Conservation (phyloP, 177 flowering plant species). For the Vitis hybrid region DNA sequence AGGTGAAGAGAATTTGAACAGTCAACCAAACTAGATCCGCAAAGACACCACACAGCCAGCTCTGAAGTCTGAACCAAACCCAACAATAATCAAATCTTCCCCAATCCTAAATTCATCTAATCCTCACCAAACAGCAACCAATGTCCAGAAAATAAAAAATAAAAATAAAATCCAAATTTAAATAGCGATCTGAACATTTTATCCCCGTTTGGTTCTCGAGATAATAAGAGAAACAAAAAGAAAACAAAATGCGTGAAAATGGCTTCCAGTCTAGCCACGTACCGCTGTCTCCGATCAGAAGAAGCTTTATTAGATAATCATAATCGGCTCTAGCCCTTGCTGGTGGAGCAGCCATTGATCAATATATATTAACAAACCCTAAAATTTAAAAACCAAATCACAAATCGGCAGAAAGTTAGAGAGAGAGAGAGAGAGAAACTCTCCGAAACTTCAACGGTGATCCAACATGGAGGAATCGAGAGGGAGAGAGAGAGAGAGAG, state of each 20-base stretch:
- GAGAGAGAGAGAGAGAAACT: neutral
- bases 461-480: neutral
- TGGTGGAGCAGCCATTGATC: conserved; percentile 71
- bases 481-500: conserved; percentile 11
- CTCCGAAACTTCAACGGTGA: too few species aligned
- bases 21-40: conserved; percentile 13
- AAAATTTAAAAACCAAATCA: neutral
- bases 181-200: neutral
- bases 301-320: conserved; percentile 75
- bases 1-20: neutral
- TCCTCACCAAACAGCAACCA: too few species aligned
- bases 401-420: neutral
- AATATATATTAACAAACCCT: neutral
- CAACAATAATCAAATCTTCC: neutral
- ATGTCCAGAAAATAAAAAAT: too few species aligned
- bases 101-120: neutral
- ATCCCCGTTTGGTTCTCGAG: conserved; percentile 1
- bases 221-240: neutral
- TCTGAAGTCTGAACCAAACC: neutral
- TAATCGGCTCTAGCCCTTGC: conserved; percentile 82
- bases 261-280: conserved; percentile 7
- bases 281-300: conserved; percentile 80
- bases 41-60: neutral
- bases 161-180: neutral
- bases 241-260: neutral